A percentile compares a stretch with the other conserved stretches of the same genome.
Evolutionary conservation across 2,329 filamentous ascomycete genomes (phyloP).

Genomic region (Colletotrichum shisoi): DNA sequence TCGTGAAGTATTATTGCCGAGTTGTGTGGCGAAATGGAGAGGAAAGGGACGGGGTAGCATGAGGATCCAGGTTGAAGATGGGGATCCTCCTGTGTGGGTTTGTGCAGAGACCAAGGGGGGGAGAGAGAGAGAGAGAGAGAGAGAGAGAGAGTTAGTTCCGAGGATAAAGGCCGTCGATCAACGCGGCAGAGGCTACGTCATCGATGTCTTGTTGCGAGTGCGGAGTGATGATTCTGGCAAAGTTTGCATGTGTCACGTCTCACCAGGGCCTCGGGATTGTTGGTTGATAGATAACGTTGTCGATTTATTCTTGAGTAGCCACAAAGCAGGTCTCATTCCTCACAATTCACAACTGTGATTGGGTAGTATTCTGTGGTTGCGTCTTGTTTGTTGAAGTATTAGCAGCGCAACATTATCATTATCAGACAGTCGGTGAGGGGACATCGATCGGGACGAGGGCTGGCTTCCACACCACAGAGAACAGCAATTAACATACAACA

Average conservation of each 20-base stretch:
- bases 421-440: too few relatives aligned
- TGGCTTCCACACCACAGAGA: too few relatives aligned
- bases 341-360: too few relatives aligned
- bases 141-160: too few relatives aligned
- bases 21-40: background rate
- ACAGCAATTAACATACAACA: too few relatives aligned
- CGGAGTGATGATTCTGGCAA: background rate
- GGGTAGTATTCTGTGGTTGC: too few relatives aligned
- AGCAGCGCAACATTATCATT: too few relatives aligned
- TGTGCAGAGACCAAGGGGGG: background rate
- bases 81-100: background rate
- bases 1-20: background rate
- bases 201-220: constrained; percentile 20
- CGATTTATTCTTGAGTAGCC: background rate
- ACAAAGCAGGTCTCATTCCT: background rate
- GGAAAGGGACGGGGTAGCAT: background rate
- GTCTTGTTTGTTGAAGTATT: too few relatives aligned
- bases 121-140: too few relatives aligned
- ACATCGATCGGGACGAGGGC: too few relatives aligned
- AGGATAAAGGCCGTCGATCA: constrained; percentile 6
- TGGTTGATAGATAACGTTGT: too few relatives aligned
- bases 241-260: background rate
- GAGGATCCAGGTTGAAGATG: background rate
- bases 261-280: background rate
- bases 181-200: constrained; percentile 29